These are phyloP conservation scores for Colletotrichum somersetense DNA, from an alignment of 2,329 filamentous ascomycete species.

Conservation along the genomic window DNA sequence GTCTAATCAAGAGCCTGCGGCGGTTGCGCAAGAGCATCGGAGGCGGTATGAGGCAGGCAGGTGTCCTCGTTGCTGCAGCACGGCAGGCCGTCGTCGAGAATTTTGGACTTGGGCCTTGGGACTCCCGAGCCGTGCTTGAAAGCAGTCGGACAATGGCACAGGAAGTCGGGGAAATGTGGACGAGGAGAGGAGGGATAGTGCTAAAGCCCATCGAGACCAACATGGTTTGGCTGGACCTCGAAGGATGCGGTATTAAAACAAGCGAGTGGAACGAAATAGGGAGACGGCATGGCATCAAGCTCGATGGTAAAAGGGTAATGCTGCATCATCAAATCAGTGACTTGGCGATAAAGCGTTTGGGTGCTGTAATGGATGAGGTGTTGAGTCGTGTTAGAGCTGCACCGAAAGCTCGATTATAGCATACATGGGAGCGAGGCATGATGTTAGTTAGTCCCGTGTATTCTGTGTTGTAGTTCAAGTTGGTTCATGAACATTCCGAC, in stretches of 20 bases:
- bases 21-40: slow-evolving; percentile 86
- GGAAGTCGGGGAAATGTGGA: slow-evolving; percentile 73
- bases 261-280: slow-evolving; percentile 28
- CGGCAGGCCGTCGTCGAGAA: slow-evolving; percentile 84
- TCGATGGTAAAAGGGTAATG: slow-evolving; percentile 34
- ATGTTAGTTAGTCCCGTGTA: too few relatives aligned
- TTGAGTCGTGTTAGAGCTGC: not conserved
- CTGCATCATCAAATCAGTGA: slow-evolving; percentile 38
- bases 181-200: slow-evolving; percentile 71
- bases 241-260: not conserved
- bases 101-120: slow-evolving; percentile 66
- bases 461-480: not conserved
- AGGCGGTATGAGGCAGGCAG: slow-evolving; percentile 81
- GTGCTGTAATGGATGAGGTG: slow-evolving; percentile 17
- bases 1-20: slow-evolving; percentile 74
- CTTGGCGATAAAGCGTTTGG: slow-evolving; percentile 18
- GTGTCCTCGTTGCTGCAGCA: slow-evolving; percentile 81
- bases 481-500: too few relatives aligned
- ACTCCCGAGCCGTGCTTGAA: slow-evolving; percentile 54
- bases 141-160: slow-evolving; percentile 69
- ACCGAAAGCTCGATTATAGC: slow-evolving; percentile 22
- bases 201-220: slow-evolving; percentile 79
- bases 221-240: slow-evolving; percentile 76
- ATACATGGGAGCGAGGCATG: not conserved
- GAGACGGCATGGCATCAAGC: slow-evolving; percentile 11